A percentile compares a stretch with the other conserved stretches of the same genome.
Conservation (phyloP, 495 filamentous ascomycete genomes). For the Antarctomyces pellizariae region DNA sequence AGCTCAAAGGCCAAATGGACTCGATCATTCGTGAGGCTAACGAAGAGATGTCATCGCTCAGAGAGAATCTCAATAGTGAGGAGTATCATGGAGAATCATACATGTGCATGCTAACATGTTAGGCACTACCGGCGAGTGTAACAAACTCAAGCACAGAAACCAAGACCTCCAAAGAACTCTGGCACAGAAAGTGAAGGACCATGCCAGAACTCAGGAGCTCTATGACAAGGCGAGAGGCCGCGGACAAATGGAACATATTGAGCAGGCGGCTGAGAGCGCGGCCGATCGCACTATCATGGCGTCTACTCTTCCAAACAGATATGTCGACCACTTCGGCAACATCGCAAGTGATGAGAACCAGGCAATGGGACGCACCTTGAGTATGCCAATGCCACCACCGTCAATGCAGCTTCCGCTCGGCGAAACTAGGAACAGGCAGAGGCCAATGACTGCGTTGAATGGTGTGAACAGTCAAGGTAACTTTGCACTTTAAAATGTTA, state of each 20-base stretch:
- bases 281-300: constrained; percentile 31
- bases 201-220: constrained; percentile 58
- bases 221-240: constrained; percentile 66
- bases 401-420: too few relatives aligned
- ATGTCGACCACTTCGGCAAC: constrained; percentile 10
- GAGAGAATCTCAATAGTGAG: too few relatives aligned
- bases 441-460: too few relatives aligned
- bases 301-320: constrained; percentile 5
- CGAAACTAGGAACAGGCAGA: too few relatives aligned
- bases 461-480: constrained; percentile 11
- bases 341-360: constrained; percentile 5
- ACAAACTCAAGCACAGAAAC: constrained; percentile 48
- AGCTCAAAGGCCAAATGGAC: constrained; percentile 48
- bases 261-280: constrained; percentile 44
- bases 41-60: constrained; percentile 43
- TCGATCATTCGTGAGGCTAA: constrained; percentile 68
- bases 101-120: constrained; percentile 10
- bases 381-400: too few relatives aligned
- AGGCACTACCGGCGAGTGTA: not conserved
- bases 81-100: too few relatives aligned
- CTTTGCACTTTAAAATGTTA: too few relatives aligned
- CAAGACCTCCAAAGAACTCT: constrained; percentile 46
- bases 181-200: constrained; percentile 49
- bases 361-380: constrained; percentile 6
- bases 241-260: constrained; percentile 42